phyloP scores from a whole-genome alignment of 768 basidiomycete genomes.

The Postia placenta region DNA sequence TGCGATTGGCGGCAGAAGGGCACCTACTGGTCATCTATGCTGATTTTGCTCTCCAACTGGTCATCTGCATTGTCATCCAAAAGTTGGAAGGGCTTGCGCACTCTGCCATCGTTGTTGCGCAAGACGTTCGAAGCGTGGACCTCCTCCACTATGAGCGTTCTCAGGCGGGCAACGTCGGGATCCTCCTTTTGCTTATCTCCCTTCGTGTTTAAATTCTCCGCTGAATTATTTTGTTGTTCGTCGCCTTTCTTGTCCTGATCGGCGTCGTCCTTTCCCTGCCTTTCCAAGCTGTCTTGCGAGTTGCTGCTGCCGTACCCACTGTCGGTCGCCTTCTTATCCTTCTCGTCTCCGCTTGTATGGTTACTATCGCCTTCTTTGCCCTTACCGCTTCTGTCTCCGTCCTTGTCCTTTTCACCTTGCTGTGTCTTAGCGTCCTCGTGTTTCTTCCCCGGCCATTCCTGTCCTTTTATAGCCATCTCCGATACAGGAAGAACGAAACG shows the following conservation, averaged over 20 bases:
- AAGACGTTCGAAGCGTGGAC: slow-evolving; percentile 7
- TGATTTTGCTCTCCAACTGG: slow-evolving; percentile 15
- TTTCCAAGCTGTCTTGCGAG: background rate
- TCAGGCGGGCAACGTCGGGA: slow-evolving; percentile 2
- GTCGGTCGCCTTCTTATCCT: background rate
- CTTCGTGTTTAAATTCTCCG: background rate
- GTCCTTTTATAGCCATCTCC: slow-evolving; percentile 12
- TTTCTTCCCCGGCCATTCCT: slow-evolving; percentile 13
- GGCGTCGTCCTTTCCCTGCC: background rate
- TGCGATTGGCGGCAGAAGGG: too few relatives aligned
- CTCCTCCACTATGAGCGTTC: slow-evolving; percentile 8
- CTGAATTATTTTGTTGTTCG: too few relatives aligned
- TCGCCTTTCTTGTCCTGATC: background rate
- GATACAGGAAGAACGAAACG: slow-evolving; percentile 15
- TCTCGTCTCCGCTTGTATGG: background rate
- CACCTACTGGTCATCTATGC: slow-evolving; percentile 17
- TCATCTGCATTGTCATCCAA: slow-evolving; percentile 11
- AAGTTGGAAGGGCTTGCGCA: slow-evolving; percentile 8
- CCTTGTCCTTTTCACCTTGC: background rate
- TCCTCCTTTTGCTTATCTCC: background rate
- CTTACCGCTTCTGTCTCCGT: background rate
- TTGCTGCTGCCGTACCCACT: too few relatives aligned
- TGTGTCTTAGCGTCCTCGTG: background rate
- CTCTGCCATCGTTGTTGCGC: slow-evolving; percentile 10
- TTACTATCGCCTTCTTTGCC: background rate